A percentile compares a stretch with the other conserved stretches of the same genome.
Conservation (phyloP, 1,284 basidiomycete species). For the Caloboletus firmus region DNA sequence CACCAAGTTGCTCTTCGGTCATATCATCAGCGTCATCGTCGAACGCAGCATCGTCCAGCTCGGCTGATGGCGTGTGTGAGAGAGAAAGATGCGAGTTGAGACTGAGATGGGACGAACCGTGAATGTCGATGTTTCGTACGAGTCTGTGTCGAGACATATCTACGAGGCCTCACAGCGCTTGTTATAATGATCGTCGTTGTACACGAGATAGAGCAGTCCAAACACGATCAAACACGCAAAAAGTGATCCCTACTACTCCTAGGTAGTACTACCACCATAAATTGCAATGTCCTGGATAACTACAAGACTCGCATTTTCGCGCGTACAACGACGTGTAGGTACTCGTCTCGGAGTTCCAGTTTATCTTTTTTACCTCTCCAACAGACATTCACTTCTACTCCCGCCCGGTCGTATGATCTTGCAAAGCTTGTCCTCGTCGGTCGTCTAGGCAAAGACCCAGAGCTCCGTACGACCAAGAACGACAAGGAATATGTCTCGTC, state of each 20-base stretch:
- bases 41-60: constrained; percentile 70
- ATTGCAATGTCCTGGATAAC: constrained; percentile 47
- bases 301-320: constrained; percentile 44
- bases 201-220: constrained; percentile 5
- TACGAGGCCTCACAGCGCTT: not conserved
- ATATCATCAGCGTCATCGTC: constrained; percentile 73
- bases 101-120: constrained; percentile 53
- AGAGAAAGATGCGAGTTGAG: not conserved
- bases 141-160: constrained; percentile 87
- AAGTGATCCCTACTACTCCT: not conserved
- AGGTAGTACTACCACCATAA: not conserved
- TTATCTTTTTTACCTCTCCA: not conserved
- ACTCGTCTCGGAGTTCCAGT: not conserved
- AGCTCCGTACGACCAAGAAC: constrained; percentile 62
- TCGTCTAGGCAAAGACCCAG: constrained; percentile 68
- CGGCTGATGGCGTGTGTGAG: constrained; percentile 47
- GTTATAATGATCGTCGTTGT: not conserved
- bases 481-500: constrained; percentile 77
- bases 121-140: constrained; percentile 85
- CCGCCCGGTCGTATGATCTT: constrained; percentile 55
- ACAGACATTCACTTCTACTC: constrained; percentile 70
- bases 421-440: constrained; percentile 78
- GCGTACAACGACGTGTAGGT: constrained; percentile 51
- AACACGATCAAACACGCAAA: constrained; percentile 28
- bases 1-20: constrained; percentile 70